Base-by-base conservation (phyloP, 306 rosid species). In the Vigna unguiculata region DNA sequence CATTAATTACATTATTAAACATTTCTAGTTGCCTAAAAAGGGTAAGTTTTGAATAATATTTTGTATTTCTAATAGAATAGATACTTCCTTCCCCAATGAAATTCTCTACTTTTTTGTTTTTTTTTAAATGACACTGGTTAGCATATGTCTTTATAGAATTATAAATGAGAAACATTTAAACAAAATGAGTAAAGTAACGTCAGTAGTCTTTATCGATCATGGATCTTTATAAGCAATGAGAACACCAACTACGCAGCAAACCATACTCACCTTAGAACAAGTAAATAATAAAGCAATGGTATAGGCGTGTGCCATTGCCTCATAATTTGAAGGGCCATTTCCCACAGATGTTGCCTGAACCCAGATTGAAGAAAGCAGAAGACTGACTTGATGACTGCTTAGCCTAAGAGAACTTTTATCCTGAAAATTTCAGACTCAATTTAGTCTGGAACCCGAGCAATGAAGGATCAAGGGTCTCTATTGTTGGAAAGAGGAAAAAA, bases 301-400 rank as follows among this genome's bases (percentile, higher is more conserved):
- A 78, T 83, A 95, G 48, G 92, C 86, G 84, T 91, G 92, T 36
- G 97, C 99, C 99, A 95, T 90, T 62, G 99, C 99, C 90, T 91
- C 93, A 73, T 86, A 95, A 83, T 87, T 92, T 78, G 93, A 92
- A 75, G 96, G 97, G 61, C 73, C 83, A 78, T 92, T 95, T 60
- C 91, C 93, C 67, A 76, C 85, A 82, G 90, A 88, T 65, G 94
- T 87, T 81, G 97, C 97, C 90, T 95, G 99, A 76, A 92, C 89
- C 97, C 97, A 92, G 76, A 95, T 92, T 41, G 92, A 95, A 48
- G 97, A 92, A 82, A 95, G 97, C 90, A 95, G 82, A 72, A 92
- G 97, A 82, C 88, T 89, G 75, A 89, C 91, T 89, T 95, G 99
- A 85, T 90, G 96, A 89, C 97, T 88, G 83, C 97, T 95, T 83